Percentiles rank a stretch among this genome's conserved stretches.
Conservation (phyloP, 495 filamentous ascomycete species). For the Penicillium simplicissimum region DNA sequence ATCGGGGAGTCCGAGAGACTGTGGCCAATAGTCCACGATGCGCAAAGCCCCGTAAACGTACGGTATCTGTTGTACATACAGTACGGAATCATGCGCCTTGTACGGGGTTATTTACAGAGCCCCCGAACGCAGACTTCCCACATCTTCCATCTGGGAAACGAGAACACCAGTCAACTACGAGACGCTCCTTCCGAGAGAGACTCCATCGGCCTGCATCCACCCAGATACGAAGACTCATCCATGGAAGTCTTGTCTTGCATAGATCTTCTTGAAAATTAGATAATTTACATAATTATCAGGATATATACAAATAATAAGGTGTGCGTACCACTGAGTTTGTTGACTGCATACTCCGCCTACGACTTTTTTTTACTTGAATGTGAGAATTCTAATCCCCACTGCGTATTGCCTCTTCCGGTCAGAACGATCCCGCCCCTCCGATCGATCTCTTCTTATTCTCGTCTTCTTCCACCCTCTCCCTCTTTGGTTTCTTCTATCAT, state of each 20-base stretch:
- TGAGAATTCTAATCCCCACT: slow-evolving; percentile 12
- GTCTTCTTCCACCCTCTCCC: slow-evolving; percentile 25
- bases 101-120: background rate
- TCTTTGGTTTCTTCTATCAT: slow-evolving; percentile 25
- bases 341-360: background rate
- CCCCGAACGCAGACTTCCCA: background rate
- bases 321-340: background rate
- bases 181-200: slow-evolving; percentile 10
- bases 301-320: background rate
- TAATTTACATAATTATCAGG: background rate
- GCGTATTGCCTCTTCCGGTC: slow-evolving; percentile 49
- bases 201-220: slow-evolving; percentile 28
- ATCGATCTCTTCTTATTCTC: slow-evolving; percentile 20
- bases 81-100: background rate
- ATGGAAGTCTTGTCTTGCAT: background rate
- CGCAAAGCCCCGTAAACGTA: slow-evolving; percentile 1
- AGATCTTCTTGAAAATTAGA: background rate
- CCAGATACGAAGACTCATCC: slow-evolving; percentile 14
- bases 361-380: background rate
- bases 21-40: slow-evolving; percentile 11
- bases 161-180: background rate
- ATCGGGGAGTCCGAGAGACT: slow-evolving; percentile 27
- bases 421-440: slow-evolving; percentile 40
- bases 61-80: background rate
- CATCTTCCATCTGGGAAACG: background rate